These are phyloP conservation scores for Orychophragmus violaceus DNA, from an alignment of 345 rosid genomes.

Conservation along the genomic window DNA sequence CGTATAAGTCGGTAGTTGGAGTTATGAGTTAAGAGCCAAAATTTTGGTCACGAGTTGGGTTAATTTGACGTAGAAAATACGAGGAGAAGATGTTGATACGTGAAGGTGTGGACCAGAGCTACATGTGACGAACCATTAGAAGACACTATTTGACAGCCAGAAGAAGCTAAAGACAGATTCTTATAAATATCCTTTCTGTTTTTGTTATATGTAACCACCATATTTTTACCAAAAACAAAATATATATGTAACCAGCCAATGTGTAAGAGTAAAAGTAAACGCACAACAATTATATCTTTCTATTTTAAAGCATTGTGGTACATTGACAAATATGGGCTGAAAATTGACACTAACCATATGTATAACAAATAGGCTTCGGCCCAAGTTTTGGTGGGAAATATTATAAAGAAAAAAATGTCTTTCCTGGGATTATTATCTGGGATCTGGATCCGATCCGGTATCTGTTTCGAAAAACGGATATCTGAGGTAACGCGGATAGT, in stretches of 20 bases:
- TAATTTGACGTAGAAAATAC: slow-evolving; percentile 25
- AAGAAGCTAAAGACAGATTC: slow-evolving; percentile 7
- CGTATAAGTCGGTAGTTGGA: not conserved
- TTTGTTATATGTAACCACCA: not conserved
- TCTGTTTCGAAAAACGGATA: no score
- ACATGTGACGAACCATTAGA: slow-evolving; percentile 28
- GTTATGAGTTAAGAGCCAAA: slow-evolving; percentile 1
- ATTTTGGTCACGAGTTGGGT: slow-evolving; percentile 15
- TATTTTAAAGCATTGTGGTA: not conserved
- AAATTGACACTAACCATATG: not conserved
- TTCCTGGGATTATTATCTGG: no score
- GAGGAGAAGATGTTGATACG: slow-evolving; percentile 1
- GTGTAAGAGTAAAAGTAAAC: no score
- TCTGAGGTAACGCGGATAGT: no score
- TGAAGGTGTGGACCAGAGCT: slow-evolving; percentile 25
- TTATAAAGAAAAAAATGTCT: not conserved
- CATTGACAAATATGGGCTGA: slow-evolving; percentile 1
- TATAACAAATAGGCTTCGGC: not conserved
- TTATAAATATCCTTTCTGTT: slow-evolving; percentile 2
- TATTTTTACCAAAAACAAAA: no score
- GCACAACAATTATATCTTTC: not conserved
- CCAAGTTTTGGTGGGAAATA: not conserved
- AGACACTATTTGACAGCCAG: slow-evolving; percentile 28
- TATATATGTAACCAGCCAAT: no score
- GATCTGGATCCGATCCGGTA: no score